These are phyloP conservation scores for Parmelia sp. DNA, from an alignment of 495 filamentous ascomycete genomes.

Conservation along the genomic window DNA sequence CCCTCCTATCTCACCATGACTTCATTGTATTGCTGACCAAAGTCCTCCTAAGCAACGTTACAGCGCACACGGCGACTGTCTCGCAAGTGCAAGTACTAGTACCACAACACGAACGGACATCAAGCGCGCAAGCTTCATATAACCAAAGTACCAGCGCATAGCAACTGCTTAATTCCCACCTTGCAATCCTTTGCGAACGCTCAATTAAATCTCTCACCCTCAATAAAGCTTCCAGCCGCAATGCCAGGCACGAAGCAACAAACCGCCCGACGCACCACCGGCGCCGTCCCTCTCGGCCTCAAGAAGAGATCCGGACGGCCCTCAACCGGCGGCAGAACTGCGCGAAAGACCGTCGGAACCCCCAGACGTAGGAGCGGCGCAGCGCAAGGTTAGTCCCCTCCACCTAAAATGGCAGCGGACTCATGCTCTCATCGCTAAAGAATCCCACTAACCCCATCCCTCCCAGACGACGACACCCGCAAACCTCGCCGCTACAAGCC, in stretches of 20 bases:
- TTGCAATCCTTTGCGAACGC: background rate
- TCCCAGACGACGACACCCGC: constrained; percentile 11
- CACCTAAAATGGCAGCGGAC: too few relatives aligned
- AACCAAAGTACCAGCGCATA: background rate
- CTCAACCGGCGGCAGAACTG: constrained; percentile 5
- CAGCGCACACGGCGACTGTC: background rate
- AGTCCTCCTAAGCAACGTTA: background rate
- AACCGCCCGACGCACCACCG: constrained; percentile 20
- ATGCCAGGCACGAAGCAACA: constrained; percentile 21
- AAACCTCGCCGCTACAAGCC: constrained; percentile 64
- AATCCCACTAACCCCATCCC: background rate
- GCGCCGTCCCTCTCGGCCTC: constrained; percentile 13
- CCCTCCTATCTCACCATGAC: background rate
- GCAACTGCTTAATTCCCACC: background rate
- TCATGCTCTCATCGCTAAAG: too few relatives aligned
- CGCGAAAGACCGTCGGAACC: constrained; percentile 14
- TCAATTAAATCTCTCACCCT: background rate
- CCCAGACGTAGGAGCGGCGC: constrained; percentile 12
- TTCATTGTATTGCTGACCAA: background rate
- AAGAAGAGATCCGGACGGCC: constrained; percentile 12
- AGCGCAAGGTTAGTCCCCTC: constrained; percentile 6
- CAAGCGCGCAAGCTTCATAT: background rate
- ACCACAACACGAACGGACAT: background rate
- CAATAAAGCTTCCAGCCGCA: background rate
- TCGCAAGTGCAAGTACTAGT: background rate